Evolutionary conservation across 495 filamentous ascomycete species (phyloP), one percentile per base, ranked within the genome.

Genomic region (Penicillium manginii): DNA sequence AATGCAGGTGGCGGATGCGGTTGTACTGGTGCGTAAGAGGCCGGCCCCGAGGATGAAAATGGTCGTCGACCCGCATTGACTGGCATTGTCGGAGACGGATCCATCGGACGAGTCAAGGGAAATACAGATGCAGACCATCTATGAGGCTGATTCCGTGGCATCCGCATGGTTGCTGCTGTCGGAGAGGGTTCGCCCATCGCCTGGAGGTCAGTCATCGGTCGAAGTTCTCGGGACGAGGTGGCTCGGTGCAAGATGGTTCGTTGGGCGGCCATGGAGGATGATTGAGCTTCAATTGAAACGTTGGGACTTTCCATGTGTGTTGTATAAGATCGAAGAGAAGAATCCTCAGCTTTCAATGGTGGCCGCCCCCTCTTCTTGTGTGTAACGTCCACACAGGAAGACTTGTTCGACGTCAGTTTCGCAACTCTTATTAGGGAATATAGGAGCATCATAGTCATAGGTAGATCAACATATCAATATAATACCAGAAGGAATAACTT

Each of bases 361-460:
- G 94, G 94, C 55, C 94, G 83, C 19, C 94, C 94, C 59, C 94
- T 82, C 70, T 97, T 98, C 76, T 97, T 98, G 74, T 98, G 93
- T 63, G 93, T 91, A 21, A 98, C 92, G 72, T 98, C 94, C 51
- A 92, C 81, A 63, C 93, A 98, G n/a, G 89, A 84, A 52, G 92
- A 88, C 83, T 96, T 62, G 47, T 33, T 18, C 45, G 11, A 4
- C 40, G 31, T 45, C 53, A 33, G 53, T 55, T 47, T 54, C 18
- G 45, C n/a, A 12, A n/a, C 47, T 7, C 26, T 32, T 11, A 9
- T 18, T n/a, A 8, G 26, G 35, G 4, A 11, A 37, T 37, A 15
- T n/a, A n/a, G 35, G 12, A 37, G 35, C 2, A 18, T 19, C 40
- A 8, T 17, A 8, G n/a, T 17, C 15, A 43, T 17, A 19, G 3